These are phyloP conservation scores for Auricularia auricula-judae DNA, from an alignment of 768 basidiomycete genomes.

Conservation along the genomic window DNA sequence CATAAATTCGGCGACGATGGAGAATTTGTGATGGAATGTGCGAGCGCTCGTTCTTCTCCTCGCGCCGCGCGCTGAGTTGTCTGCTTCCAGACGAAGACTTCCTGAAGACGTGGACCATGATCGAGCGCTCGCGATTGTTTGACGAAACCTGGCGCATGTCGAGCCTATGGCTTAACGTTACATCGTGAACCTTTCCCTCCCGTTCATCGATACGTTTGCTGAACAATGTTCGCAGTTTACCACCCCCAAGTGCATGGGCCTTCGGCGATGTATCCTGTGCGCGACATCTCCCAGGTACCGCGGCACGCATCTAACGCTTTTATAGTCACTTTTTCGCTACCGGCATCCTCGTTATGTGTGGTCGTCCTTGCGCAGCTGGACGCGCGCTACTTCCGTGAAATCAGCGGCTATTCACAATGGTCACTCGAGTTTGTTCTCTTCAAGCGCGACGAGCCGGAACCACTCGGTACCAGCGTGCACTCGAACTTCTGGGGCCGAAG, in stretches of 20 bases:
- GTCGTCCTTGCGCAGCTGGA: slow-evolving; percentile 45
- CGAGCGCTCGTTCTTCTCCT: not conserved
- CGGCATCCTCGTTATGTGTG: slow-evolving; percentile 29
- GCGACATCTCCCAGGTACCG: slow-evolving; percentile 8
- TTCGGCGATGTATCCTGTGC: slow-evolving; percentile 45
- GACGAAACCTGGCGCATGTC: slow-evolving; percentile 37
- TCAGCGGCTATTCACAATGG: slow-evolving; percentile 34
- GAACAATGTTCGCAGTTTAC: not conserved
- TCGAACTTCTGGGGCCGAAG: slow-evolving; percentile 15
- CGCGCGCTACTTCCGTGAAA: slow-evolving; percentile 36
- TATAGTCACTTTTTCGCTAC: slow-evolving; percentile 35
- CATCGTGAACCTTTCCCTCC: slow-evolving; percentile 27
- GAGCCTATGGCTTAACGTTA: slow-evolving; percentile 39
- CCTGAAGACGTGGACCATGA: slow-evolving; percentile 24
- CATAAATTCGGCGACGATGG: slow-evolving; percentile 44
- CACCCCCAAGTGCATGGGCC: slow-evolving; percentile 29
- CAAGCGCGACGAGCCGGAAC: slow-evolving; percentile 32
- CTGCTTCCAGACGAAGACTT: slow-evolving; percentile 10
- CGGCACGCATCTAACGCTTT: not conserved
- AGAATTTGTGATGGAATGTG: slow-evolving; percentile 41
- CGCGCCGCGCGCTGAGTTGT: not conserved
- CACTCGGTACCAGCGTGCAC: slow-evolving; percentile 12
- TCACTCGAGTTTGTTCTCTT: slow-evolving; percentile 40
- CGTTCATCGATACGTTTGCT: not conserved
- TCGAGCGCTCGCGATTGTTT: slow-evolving; percentile 37